Percentiles rank a stretch among this genome's conserved stretches.
Conservation (phyloP, 495 filamentous ascomycete species). For the Aspergillus nanangensis region DNA sequence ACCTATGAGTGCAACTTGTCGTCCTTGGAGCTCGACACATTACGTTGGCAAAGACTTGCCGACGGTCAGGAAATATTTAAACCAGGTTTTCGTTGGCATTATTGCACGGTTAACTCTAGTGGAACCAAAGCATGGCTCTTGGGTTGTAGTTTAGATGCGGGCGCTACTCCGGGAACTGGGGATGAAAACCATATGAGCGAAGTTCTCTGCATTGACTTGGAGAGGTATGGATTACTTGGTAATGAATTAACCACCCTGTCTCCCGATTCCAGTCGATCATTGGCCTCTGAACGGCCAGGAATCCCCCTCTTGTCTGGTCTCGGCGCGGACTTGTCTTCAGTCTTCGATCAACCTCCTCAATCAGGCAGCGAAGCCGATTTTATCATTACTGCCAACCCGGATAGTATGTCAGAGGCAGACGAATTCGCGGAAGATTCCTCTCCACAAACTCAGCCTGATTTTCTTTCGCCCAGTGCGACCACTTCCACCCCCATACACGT, state of each 20-base stretch:
- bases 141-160: conserved; percentile 74
- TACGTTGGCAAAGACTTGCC: conserved; percentile 90
- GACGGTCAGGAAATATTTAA: conserved; percentile 91
- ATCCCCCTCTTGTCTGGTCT: conserved; percentile 55
- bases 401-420: conserved; percentile 62
- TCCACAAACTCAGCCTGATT: conserved; percentile 47
- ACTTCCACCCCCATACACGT: conserved; percentile 86
- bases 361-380: conserved; percentile 81
- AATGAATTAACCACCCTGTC: conserved; percentile 64
- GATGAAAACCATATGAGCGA: conserved; percentile 91
- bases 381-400: conserved; percentile 70
- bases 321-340: conserved; percentile 72
- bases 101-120: conserved; percentile 88
- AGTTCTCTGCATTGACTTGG: conserved; percentile 85
- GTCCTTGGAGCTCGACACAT: conserved; percentile 74
- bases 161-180: conserved; percentile 43
- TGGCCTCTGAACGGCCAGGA: conserved; percentile 44
- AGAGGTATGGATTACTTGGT: conserved; percentile 79
- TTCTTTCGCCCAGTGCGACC: conserved; percentile 55
- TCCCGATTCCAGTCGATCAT: conserved; percentile 50
- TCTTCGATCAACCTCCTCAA: conserved; percentile 80
- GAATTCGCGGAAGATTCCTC: conserved; percentile 42
- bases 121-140: conserved; percentile 95
- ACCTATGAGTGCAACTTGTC: conserved; percentile 86
- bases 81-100: conserved; percentile 89